Conservation (phyloP, 768 basidiomycete species). For the Lentinula edodes region DNA sequence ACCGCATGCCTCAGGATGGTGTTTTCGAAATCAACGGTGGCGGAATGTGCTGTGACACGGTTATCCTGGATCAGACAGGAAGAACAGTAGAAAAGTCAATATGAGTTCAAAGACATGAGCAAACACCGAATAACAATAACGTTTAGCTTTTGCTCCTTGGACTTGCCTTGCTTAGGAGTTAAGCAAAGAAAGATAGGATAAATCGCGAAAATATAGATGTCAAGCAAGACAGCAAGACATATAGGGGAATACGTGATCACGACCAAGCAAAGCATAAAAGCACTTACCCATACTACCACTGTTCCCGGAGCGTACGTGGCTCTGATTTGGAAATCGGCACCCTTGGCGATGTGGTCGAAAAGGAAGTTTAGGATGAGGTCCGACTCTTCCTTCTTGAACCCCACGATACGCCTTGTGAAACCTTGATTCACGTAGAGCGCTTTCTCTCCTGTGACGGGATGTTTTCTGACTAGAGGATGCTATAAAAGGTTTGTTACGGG, state of each 20-base stretch:
- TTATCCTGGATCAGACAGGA: slow-evolving; percentile 28
- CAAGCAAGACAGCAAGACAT: too few species aligned
- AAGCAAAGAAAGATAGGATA: neutral
- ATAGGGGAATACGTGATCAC: neutral
- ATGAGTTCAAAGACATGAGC: neutral
- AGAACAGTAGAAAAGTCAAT: neutral
- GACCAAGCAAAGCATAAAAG: slow-evolving; percentile 2
- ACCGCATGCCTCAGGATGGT: slow-evolving; percentile 38
- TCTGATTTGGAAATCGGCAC: slow-evolving; percentile 45
- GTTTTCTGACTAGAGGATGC: slow-evolving; percentile 52
- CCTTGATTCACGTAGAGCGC: slow-evolving; percentile 53
- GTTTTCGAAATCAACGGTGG: slow-evolving; percentile 32
- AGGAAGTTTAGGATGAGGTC: slow-evolving; percentile 51
- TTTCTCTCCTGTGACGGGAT: slow-evolving; percentile 62
- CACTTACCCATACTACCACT: slow-evolving; percentile 51
- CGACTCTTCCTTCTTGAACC: slow-evolving; percentile 50
- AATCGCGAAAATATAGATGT: too few species aligned
- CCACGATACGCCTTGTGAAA: slow-evolving; percentile 50
- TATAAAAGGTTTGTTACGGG: slow-evolving; percentile 9
- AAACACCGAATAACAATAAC: neutral
- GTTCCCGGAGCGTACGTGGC: slow-evolving; percentile 47
- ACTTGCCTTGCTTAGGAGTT: neutral
- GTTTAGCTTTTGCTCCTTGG: neutral
- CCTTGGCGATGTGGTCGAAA: slow-evolving; percentile 46
- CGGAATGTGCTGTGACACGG: slow-evolving; percentile 43